phyloP scores from a whole-genome alignment of 129 eudicot genomes.

The Helichrysum umbraculigerum region DNA sequence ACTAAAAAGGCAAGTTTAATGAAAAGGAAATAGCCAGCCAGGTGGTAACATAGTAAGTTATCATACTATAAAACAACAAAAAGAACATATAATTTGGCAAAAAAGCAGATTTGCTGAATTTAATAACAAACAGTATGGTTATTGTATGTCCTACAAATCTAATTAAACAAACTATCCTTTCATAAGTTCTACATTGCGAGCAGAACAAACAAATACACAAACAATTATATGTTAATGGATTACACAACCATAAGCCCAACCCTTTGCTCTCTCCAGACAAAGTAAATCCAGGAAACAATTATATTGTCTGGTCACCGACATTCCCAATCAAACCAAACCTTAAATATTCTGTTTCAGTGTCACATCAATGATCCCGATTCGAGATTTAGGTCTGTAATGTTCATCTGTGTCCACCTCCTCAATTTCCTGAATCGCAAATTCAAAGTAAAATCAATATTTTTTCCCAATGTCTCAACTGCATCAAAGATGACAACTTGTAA shows the following conservation, averaged over 20 bases:
- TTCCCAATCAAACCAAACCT: slow-evolving; percentile 13
- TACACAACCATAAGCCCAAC: slow-evolving; percentile 27
- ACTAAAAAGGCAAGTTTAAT: no score
- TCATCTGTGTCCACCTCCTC: slow-evolving; percentile 91
- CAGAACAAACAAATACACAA: slow-evolving; percentile 36
- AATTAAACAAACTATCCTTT: not conserved
- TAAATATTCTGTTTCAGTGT: slow-evolving; percentile 61
- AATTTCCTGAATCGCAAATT: slow-evolving; percentile 58
- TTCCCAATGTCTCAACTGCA: not conserved
- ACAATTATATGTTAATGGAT: slow-evolving; percentile 26
- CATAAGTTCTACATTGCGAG: slow-evolving; percentile 23
- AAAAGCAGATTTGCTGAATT: not conserved
- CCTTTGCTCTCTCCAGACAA: slow-evolving; percentile 8
- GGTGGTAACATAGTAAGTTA: not conserved
- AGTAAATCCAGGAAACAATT: slow-evolving; percentile 5
- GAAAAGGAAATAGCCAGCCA: not conserved
- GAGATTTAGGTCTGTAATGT: slow-evolving; percentile 79
- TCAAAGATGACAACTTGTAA: not conserved
- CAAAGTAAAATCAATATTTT: not conserved
- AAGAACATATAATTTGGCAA: not conserved
- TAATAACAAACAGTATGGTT: not conserved
- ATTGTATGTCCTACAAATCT: not conserved
- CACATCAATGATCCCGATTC: slow-evolving; percentile 74
- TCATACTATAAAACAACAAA: no score
- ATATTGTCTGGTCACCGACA: slow-evolving; percentile 13